Base-by-base conservation (phyloP, 108 stramenopile genomes). In the Skeletonema tropicum region DNA sequence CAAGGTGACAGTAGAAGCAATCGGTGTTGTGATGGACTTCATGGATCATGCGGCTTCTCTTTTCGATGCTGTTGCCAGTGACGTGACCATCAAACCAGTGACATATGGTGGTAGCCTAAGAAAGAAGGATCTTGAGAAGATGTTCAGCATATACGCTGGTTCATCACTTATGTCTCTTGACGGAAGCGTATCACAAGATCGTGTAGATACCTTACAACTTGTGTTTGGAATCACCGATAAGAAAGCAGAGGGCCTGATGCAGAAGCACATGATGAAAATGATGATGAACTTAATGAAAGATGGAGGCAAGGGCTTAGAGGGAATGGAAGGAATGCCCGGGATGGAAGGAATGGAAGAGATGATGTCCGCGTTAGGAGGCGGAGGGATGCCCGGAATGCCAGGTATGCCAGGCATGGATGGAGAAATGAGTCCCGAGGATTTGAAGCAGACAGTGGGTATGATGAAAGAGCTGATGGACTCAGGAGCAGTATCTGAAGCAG, bases 251-350 rank as follows among this genome's bases (percentile, higher is more conserved):
- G 91, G 92, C 17, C 73, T 96, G 19, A 86, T 91, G 85, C 92
- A 91, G 79, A 94, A 93, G 82, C 85, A 86, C 30, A 83, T 92
- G 82, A 93, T 93, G 85, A 90, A 93, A 60, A 88, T 87, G 73
- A 84, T 94, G 89, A 91, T 92, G 92, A 84, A 93, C 26, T 76
- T 88, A 76, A 87, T 94, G 88, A 95, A 95, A 71, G 75, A 82
- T 58, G 88, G 85, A 10, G 83, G 79, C 17, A 77, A 83, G 49
- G 83, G 69, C 38, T 52, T 83, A 61, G 57, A 69, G 36, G 74
- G 57, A 26, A 82, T 82, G 81, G 57, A 69, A 26, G 74, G 57
- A 26, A 82, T 82, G 81, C 66, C 80, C n/a, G 87, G 87, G 26
- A 83, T 87, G 84, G 91, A 91, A 73, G 89, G 79, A 8, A 90